phyloP scores from a whole-genome alignment of 305 asterid genomes.

The Coffea humblotiana region DNA sequence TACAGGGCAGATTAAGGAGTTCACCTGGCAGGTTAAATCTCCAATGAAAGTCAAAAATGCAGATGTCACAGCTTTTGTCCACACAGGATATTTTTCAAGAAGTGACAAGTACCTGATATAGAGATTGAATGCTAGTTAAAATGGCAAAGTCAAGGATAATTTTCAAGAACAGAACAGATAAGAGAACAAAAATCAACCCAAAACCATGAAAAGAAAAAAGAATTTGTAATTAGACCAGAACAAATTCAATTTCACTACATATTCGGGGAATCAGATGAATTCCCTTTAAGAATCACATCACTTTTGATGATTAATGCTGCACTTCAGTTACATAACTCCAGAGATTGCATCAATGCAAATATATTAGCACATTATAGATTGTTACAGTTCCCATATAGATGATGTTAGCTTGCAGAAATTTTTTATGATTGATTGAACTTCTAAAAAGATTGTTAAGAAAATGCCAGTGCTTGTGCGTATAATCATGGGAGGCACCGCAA shows the following conservation, averaged over 20 bases:
- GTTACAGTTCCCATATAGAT: neutral
- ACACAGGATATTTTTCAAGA: slow-evolving; percentile 71
- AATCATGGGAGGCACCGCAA: neutral
- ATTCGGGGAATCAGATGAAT: neutral
- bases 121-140: slow-evolving; percentile 19
- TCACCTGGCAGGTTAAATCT: slow-evolving; percentile 82
- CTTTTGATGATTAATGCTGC: neutral
- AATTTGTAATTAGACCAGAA: neutral
- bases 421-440: neutral
- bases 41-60: slow-evolving; percentile 67
- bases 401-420: neutral
- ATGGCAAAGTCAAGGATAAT: slow-evolving; percentile 5
- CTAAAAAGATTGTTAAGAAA: neutral
- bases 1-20: neutral
- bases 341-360: neutral
- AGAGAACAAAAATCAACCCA: neutral
- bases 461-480: neutral
- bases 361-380: neutral
- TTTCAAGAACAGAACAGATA: neutral
- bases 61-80: slow-evolving; percentile 75
- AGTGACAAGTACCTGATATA: slow-evolving; percentile 67
- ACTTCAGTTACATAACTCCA: neutral
- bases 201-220: neutral
- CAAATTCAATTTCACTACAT: neutral
- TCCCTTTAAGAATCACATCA: neutral